Evolutionary conservation across 75 land plant genomes (phyloP).

Genomic region (Picea sitchensis): DNA sequence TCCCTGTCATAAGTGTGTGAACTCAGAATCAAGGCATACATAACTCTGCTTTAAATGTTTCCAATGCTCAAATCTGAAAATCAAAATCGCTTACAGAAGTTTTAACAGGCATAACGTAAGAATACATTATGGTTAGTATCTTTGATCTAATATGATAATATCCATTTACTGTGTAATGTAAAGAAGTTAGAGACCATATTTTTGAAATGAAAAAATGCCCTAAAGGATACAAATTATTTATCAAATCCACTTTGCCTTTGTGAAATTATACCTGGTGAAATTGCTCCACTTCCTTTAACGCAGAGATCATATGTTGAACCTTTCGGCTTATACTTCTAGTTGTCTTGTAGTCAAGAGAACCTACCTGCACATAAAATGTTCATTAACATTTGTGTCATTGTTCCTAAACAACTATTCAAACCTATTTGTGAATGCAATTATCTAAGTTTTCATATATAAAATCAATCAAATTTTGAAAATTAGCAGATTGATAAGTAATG

Average conservation of each 20-base stretch:
- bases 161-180: background rate
- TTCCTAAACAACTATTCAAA: background rate
- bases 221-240: background rate
- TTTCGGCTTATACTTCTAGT: slow-evolving; percentile 29
- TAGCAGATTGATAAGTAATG: background rate
- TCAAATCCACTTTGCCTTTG: background rate
- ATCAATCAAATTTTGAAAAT: background rate
- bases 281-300: slow-evolving; percentile 45
- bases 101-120: too few relatives aligned
- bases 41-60: too few relatives aligned
- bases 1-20: too few relatives aligned
- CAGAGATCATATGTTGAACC: slow-evolving; percentile 40
- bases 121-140: background rate
- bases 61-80: too few relatives aligned
- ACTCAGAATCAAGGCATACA: too few relatives aligned
- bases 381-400: background rate
- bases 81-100: too few relatives aligned
- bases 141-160: background rate
- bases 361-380: slow-evolving; percentile 16
- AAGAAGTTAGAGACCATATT: background rate
- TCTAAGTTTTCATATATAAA: background rate
- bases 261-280: slow-evolving; percentile 29
- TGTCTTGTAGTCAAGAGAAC: slow-evolving; percentile 28
- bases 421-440: background rate
- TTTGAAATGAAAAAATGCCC: background rate